Conservation (phyloP, 306 rosid species). For the Ormosia emarginata region DNA sequence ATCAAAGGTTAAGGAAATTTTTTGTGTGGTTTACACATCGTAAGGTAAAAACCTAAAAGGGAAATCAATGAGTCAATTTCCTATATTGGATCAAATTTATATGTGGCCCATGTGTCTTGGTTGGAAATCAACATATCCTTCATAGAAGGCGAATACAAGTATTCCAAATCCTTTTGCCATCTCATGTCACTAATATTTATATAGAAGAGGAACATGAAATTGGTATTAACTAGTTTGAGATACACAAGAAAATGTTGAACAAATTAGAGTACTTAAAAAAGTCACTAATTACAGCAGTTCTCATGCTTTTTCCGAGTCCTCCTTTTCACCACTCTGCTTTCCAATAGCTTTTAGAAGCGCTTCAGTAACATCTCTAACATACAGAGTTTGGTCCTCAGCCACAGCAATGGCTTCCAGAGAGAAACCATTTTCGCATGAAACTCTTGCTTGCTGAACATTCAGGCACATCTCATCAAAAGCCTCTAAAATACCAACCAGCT, state of each 20-base stretch:
- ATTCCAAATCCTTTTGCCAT: not conserved
- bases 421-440: constrained; percentile 58
- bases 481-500: constrained; percentile 61
- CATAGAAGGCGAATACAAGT: not conserved
- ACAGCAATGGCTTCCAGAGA: constrained; percentile 65
- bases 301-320: not conserved
- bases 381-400: constrained; percentile 41
- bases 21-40: not conserved
- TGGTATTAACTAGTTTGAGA: constrained; percentile 8
- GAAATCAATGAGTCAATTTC: not conserved
- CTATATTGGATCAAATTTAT: not conserved
- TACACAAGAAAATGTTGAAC: constrained; percentile 14
- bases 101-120: not conserved
- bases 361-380: constrained; percentile 41
- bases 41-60: not conserved
- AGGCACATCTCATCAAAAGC: constrained; percentile 64
- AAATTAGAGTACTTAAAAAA: not conserved
- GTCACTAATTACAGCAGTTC: not conserved
- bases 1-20: too few species aligned
- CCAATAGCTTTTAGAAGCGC: constrained; percentile 48
- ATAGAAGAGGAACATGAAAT: constrained; percentile 12
- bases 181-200: constrained; percentile 7
- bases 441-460: constrained; percentile 63
- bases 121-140: not conserved
- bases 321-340: constrained; percentile 6